Percentiles rank a stretch among this genome's conserved stretches.
phyloP scores from a whole-genome alignment of 331 rosid genomes.

The Malus hybrid region DNA sequence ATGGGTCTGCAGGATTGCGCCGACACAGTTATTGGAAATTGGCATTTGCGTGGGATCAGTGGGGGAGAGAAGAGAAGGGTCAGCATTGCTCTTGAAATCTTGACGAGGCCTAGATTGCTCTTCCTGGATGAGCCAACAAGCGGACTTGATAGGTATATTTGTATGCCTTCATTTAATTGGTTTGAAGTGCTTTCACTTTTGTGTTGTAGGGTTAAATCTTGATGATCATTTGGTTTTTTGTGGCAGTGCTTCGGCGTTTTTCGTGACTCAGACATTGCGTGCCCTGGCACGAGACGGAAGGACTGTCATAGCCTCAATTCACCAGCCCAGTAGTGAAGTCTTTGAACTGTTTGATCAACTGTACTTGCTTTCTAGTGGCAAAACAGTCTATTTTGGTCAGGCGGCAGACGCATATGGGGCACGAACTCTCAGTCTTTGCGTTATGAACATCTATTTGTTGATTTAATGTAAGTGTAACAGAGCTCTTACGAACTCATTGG shows the following conservation, averaged over 20 bases:
- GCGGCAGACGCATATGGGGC: conserved; percentile 94
- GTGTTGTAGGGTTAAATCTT: not conserved
- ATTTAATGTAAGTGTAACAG: not conserved
- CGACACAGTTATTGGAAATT: conserved; percentile 85
- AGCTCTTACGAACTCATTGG: not conserved
- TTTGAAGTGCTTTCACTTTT: not conserved
- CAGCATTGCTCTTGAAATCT: conserved; percentile 88
- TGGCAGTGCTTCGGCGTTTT: conserved; percentile 95
- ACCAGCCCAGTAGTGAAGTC: conserved; percentile 99
- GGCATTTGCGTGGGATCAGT: conserved; percentile 96
- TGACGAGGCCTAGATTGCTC: conserved; percentile 83
- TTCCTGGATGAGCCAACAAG: conserved; percentile 99
- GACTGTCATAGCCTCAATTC: conserved; percentile 94
- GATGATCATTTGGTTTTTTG: conserved; percentile 3
- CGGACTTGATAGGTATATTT: conserved; percentile 76
- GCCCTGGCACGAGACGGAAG: conserved; percentile 86
- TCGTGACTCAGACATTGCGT: conserved; percentile 86
- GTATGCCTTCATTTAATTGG: not conserved
- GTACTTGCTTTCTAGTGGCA: conserved; percentile 89
- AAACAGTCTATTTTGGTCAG: conserved; percentile 88
- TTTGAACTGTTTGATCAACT: conserved; percentile 90
- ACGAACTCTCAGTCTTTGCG: not conserved
- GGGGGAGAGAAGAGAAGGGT: conserved; percentile 97
- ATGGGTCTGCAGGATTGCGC: conserved; percentile 99
- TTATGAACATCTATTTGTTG: not conserved